These are phyloP conservation scores for Aegilops tauschii DNA, from an alignment of 176 grass and related monocot genomes.

Conservation along the genomic window DNA sequence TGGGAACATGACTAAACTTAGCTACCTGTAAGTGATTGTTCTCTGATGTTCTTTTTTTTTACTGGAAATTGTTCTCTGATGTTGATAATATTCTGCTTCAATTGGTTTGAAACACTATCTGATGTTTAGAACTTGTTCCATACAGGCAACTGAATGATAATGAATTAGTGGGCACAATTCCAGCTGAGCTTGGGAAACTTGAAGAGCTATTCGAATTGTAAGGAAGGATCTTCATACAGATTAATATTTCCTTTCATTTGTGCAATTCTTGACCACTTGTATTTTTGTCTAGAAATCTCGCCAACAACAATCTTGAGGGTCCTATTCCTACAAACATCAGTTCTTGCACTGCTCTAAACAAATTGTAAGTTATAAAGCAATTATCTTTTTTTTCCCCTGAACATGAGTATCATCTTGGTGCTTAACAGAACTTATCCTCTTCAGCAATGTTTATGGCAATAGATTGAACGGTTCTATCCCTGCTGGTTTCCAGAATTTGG, in stretches of 20 bases:
- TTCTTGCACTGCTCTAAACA: slow-evolving; percentile 91
- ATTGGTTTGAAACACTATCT: background rate
- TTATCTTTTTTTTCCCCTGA: background rate
- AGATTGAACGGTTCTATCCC: slow-evolving; percentile 86
- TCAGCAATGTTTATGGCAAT: slow-evolving; percentile 95
- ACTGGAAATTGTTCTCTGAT: background rate
- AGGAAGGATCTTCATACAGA: background rate
- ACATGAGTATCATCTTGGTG: background rate
- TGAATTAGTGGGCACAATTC: slow-evolving; percentile 85
- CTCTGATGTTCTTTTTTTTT: background rate
- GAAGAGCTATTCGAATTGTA: slow-evolving; percentile 98
- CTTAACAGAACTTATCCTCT: slow-evolving; percentile 12
- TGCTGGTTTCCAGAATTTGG: slow-evolving; percentile 71
- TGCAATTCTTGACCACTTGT: slow-evolving; percentile 24
- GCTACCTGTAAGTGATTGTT: slow-evolving; percentile 75
- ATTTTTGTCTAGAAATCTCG: slow-evolving; percentile 67
- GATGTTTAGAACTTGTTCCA: background rate
- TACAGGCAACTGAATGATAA: slow-evolving; percentile 94
- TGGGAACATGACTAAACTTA: slow-evolving; percentile 97
- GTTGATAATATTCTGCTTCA: background rate
- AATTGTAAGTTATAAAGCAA: slow-evolving; percentile 69
- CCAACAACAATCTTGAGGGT: slow-evolving; percentile 84
- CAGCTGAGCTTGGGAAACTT: slow-evolving; percentile 93
- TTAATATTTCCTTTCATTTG: background rate
- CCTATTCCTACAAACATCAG: slow-evolving; percentile 93